A percentile compares a stretch with the other conserved stretches of the same genome.
Evolutionary conservation across 2,329 filamentous ascomycete species (phyloP).

Genomic region (Colletotrichum limetticola): DNA sequence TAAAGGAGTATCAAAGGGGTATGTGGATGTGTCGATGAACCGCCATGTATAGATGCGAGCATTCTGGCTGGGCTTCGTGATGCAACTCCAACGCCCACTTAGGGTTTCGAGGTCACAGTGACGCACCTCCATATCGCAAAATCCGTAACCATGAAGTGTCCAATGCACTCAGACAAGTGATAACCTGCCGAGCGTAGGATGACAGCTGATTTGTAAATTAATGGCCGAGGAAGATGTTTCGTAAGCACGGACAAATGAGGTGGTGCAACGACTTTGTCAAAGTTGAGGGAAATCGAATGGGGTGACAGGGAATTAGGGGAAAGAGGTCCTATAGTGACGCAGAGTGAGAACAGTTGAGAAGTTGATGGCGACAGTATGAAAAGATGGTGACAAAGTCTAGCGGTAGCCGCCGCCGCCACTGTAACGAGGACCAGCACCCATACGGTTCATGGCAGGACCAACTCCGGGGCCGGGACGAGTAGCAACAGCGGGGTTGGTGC

Average conservation of each 20-base stretch:
- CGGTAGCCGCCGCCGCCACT: conserved; percentile 60
- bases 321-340: conserved; percentile 25
- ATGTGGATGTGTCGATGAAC: conserved; percentile 16
- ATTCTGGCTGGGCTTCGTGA: conserved; percentile 24
- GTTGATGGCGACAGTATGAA: conserved; percentile 10
- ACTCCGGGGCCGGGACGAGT: conserved; percentile 89
- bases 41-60: conserved; percentile 29
- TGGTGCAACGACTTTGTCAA: conserved; percentile 45
- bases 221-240: conserved; percentile 62
- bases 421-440: conserved; percentile 69
- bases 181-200: conserved; percentile 66
- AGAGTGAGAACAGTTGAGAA: conserved; percentile 17
- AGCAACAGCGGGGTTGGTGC: conserved; percentile 90
- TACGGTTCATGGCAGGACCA: conserved; percentile 71
- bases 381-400: conserved; percentile 45
- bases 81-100: conserved; percentile 24
- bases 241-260: conserved; percentile 56
- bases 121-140: conserved; percentile 60
- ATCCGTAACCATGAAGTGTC: conserved; percentile 71
- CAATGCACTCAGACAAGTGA: conserved; percentile 64
- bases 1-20: not conserved
- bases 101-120: conserved; percentile 22
- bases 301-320: conserved; percentile 2
- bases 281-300: conserved; percentile 43
- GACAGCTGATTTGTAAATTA: conserved; percentile 66